Percentiles rank a stretch among this genome's conserved stretches.
Evolutionary conservation across 768 basidiomycete species (phyloP).

Genomic region (Tylopilus sp.): DNA sequence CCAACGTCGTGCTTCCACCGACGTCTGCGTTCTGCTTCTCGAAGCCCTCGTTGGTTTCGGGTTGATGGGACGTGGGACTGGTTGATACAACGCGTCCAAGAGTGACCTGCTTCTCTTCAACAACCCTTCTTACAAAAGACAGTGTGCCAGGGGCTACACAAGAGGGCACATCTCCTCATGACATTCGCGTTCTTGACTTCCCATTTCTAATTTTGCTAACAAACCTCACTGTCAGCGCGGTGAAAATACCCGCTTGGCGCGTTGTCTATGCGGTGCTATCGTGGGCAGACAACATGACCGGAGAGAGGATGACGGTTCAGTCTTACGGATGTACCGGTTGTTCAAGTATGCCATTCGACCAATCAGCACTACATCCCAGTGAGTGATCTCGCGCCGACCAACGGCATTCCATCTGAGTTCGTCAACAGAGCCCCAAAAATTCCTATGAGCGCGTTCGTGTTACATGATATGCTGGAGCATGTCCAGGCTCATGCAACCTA

Average conservation of each 20-base stretch:
- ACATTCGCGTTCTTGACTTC: neutral
- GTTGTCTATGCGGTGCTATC: constrained; percentile 85
- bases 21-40: constrained; percentile 34
- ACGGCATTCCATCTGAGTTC: neutral
- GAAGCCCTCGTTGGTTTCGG: constrained; percentile 62
- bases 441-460: too few relatives aligned
- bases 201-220: constrained; percentile 17
- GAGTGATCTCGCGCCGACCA: constrained; percentile 29
- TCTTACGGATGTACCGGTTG: constrained; percentile 57
- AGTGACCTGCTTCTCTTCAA: constrained; percentile 65
- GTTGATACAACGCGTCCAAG: constrained; percentile 97
- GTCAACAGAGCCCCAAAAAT: constrained; percentile 35
- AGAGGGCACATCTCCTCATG: constrained; percentile 62
- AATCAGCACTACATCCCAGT: constrained; percentile 60
- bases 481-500: constrained; percentile 92
- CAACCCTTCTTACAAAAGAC: constrained; percentile 82
- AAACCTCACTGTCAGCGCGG: constrained; percentile 39
- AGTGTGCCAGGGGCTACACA: constrained; percentile 85
- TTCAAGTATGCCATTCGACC: constrained; percentile 85
- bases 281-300: constrained; percentile 65
- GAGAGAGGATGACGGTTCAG: constrained; percentile 27
- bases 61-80: constrained; percentile 36
- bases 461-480: constrained; percentile 90
- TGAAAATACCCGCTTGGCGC: constrained; percentile 59
- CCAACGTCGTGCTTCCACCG: constrained; percentile 74